Base-by-base conservation (phyloP, 2,329 filamentous ascomycete genomes). In the Ceratocystis huliohia region DNA sequence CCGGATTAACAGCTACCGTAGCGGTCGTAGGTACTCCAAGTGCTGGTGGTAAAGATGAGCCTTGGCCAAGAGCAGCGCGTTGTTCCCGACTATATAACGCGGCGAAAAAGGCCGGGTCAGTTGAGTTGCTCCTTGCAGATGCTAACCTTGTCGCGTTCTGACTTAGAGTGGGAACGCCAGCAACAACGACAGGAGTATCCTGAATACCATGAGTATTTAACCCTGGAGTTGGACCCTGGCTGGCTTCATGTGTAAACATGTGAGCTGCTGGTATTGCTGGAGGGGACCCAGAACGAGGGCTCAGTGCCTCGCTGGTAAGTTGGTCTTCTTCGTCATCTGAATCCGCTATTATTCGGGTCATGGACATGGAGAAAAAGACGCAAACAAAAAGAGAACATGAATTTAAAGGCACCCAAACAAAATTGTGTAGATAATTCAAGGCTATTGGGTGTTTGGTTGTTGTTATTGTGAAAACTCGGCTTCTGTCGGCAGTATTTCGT, bases 41-140 rank as follows among this genome's bases (percentile, higher is more conserved):
- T 59, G 56, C 56, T 3, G 30, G 10, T 59, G 30, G 7, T 37
- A 59, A 30, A 59, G 56, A 59, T 5, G 62, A 44, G 30, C 41
- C 25, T 5, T 53, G 46, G 5, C 63, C 66, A 7, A 68, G 61
- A 5, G 66, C 69, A 8, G 74, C 73, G 44, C 73, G 73, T 48
- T 75, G 74, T 70, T 82, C 79, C 61, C 80, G 77, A 25, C 79
- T 74, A 67, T 80, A 81, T 8, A 82, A 70, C 63, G 73, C 75
- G 61, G 76, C 76, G 68, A 82, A 82, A 69, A 81, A 78, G 0
- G 74, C 75, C 1, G 76, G 75, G 67, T 82, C 78, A 1, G 80
- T 82, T 17, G 80, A 82, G 25, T 71, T 59, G 63, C 61, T 62
- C 57, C 65, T 59, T 61, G 67, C 15, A 65, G 63, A 53, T 25